These are phyloP conservation scores for Staphylotrichum longicolle DNA, from an alignment of 495 filamentous ascomycete species.

Conservation along the genomic window DNA sequence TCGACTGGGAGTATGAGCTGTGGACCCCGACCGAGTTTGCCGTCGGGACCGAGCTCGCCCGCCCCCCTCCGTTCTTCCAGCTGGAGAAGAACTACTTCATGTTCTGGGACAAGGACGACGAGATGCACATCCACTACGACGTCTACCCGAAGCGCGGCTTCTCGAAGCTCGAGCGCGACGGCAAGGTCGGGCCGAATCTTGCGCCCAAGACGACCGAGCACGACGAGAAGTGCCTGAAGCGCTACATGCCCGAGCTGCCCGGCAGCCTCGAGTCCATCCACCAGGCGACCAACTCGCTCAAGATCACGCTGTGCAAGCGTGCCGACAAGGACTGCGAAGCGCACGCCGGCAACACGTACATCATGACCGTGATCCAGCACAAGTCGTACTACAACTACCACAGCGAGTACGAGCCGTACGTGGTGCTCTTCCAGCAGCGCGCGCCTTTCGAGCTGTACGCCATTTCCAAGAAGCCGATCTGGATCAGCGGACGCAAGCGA, in stretches of 20 bases:
- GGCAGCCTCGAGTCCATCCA: constrained; percentile 46
- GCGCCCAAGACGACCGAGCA: constrained; percentile 26
- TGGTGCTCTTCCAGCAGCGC: constrained; percentile 45
- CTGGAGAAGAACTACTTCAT: constrained; percentile 59
- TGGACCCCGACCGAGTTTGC: constrained; percentile 33
- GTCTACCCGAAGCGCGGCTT: constrained; percentile 47
- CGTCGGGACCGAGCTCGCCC: constrained; percentile 45
- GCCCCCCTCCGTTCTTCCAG: constrained; percentile 37
- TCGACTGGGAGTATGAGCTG: constrained; percentile 40
- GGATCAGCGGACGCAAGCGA: constrained; percentile 47
- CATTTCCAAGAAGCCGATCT: constrained; percentile 50
- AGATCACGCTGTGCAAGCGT: constrained; percentile 51
- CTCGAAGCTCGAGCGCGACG: constrained; percentile 41
- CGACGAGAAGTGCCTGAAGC: constrained; percentile 44
- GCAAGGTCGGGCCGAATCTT: constrained; percentile 43
- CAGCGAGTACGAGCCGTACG: constrained; percentile 54
- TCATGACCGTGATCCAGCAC: constrained; percentile 52
- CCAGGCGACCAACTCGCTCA: constrained; percentile 56
- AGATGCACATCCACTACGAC: constrained; percentile 52
- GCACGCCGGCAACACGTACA: constrained; percentile 46
- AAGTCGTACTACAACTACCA: constrained; percentile 48
- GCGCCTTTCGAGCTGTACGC: constrained; percentile 50
- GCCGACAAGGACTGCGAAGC: constrained; percentile 43
- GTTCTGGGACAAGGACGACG: constrained; percentile 50
- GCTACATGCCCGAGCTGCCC: constrained; percentile 38